Base-by-base conservation (phyloP, 768 basidiomycete species). In the Suillus occidentalis region DNA sequence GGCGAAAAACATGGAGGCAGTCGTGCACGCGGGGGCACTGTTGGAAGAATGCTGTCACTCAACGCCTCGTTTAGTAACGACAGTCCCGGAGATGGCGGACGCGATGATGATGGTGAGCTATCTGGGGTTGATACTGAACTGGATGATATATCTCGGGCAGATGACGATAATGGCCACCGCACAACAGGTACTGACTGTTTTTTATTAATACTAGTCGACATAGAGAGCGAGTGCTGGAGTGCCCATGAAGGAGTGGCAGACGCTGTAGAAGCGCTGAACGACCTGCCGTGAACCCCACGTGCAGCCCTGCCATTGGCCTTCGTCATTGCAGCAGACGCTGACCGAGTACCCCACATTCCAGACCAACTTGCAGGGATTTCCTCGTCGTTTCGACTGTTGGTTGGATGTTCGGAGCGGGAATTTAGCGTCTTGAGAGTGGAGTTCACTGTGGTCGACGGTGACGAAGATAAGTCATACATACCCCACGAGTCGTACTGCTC, bases 11-110 rank as follows among this genome's bases (percentile, higher is more conserved):
- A 73, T 4, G 78, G 71, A 6, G 82, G 76, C 20, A 83, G 77
- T 45, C 75, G 75, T 28, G 84, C 83, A 34, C 74, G 74, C 58
- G 83, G 82, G 2, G 86, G 84, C 37, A 72, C 76, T 14, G 78
- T 64, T 16, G 83, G 81, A 47, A 77, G 50, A 25, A 78, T 77
- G 9, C 59, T 68, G 69, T 85, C 81, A 20, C 75, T 72, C 28
- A 87, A 73, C 2, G 84, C 84, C 61, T 85, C 84, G 22, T 77
- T 77, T 20, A 84, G 78, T 6, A 77, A 77, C 6, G 73, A 69
- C 22, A 82, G 75, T 66, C 78, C 70, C 3, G 81, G 78, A 0
- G 83, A 80, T 8, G 81, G 79, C 2, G 81, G 79, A 7, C 68
- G 65, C 3, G 64, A 72, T 56, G 14, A 31, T 2, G 28, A 69